Evolutionary conservation across 306 rosid species (phyloP).

Genomic region (Prunus mira): DNA sequence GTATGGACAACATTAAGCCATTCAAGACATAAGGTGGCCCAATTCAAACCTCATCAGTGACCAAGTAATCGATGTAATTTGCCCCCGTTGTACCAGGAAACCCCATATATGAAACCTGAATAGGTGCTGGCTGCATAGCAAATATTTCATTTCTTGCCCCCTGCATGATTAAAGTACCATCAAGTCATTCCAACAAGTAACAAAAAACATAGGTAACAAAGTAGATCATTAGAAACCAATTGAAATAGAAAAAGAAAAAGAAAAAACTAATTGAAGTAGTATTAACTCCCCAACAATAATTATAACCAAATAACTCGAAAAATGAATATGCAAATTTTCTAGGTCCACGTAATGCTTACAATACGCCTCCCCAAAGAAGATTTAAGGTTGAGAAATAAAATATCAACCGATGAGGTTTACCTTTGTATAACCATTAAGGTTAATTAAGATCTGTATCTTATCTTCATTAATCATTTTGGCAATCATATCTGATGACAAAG

Average conservation of each 20-base stretch:
- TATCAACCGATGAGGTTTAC: slow-evolving; percentile 26
- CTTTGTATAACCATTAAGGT: slow-evolving; percentile 98
- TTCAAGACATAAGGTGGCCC: not conserved
- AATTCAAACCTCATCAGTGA: slow-evolving; percentile 79
- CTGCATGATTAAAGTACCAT: slow-evolving; percentile 35
- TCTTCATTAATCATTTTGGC: slow-evolving; percentile 85
- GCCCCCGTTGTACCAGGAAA: slow-evolving; percentile 99
- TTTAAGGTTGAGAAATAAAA: not conserved
- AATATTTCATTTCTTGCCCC: slow-evolving; percentile 98
- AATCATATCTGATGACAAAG: slow-evolving; percentile 85
- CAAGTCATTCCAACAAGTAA: slow-evolving; percentile 5
- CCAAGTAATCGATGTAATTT: slow-evolving; percentile 74
- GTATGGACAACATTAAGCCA: not conserved
- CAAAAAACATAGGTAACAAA: not conserved
- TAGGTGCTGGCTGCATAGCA: slow-evolving; percentile 92
- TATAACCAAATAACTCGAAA: not conserved
- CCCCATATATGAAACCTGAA: slow-evolving; percentile 99
- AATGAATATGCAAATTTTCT: not conserved
- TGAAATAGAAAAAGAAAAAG: not conserved
- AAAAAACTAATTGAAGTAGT: not conserved
- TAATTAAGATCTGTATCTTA: slow-evolving; percentile 82
- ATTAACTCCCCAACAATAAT: not conserved
- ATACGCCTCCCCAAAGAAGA: not conserved
- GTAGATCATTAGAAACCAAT: not conserved
- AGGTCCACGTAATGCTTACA: not conserved